A percentile compares a stretch with the other conserved stretches of the same genome.
Conservation (phyloP, 164 flowering plant genomes). For the Sedum album region DNA sequence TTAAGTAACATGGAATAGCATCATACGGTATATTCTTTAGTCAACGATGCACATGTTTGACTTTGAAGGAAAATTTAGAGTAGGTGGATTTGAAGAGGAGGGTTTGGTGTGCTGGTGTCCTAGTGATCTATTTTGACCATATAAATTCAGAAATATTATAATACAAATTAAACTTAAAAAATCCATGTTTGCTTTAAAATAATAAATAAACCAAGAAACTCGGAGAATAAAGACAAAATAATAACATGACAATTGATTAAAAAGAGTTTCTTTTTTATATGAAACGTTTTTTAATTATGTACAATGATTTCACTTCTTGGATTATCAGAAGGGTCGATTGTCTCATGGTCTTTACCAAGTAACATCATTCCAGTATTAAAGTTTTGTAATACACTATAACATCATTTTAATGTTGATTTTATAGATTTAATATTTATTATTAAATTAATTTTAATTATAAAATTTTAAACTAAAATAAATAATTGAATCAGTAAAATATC, state of each 20-base stretch:
- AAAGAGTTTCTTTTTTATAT: neutral
- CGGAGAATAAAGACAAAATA: too few species aligned
- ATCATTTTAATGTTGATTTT: too few species aligned
- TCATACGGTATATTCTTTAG: neutral
- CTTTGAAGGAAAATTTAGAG: neutral
- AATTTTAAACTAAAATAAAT: too few species aligned
- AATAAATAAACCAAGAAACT: too few species aligned
- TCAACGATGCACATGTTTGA: neutral
- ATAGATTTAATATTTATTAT: too few species aligned
- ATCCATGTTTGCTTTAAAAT: too few species aligned
- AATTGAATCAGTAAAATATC: too few species aligned
- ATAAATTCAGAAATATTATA: neutral
- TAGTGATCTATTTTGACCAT: neutral
- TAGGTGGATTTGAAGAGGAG: neutral
- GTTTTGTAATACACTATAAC: too few species aligned
- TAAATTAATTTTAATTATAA: too few species aligned
- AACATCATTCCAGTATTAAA: neutral
- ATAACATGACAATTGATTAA: too few species aligned
- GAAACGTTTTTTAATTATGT: neutral
- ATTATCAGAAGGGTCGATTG: neutral
- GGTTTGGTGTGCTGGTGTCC: neutral
- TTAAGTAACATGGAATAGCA: too few species aligned
- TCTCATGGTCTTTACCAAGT: neutral
- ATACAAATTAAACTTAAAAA: too few species aligned
- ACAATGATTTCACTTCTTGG: neutral